These are phyloP conservation scores for Pseudozyma thailandica DNA, from an alignment of 1,284 basidiomycete genomes.

Conservation along the genomic window DNA sequence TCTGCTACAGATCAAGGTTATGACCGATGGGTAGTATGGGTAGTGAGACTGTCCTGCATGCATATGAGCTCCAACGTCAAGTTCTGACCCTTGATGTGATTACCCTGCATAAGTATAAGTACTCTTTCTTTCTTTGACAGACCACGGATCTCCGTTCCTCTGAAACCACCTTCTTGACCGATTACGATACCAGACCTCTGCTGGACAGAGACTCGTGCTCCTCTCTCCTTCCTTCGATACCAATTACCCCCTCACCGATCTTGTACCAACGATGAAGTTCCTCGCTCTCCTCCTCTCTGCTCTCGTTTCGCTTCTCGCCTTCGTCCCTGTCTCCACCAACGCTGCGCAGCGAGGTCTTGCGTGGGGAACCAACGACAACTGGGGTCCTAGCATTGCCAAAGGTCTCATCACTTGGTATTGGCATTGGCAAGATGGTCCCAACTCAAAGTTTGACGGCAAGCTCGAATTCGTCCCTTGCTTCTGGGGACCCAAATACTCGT, in stretches of 20 bases:
- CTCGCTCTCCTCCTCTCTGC: conserved; percentile 24
- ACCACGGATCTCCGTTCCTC: conserved; percentile 13
- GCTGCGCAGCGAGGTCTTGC: conserved; percentile 53
- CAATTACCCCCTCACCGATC: too few relatives aligned
- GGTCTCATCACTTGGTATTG: conserved; percentile 62
- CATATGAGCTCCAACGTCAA: too few relatives aligned
- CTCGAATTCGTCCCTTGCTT: conserved; percentile 63
- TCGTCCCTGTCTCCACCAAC: conserved; percentile 15
- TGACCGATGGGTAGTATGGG: too few relatives aligned
- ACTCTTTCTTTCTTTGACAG: conserved; percentile 25
- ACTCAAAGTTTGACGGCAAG: conserved; percentile 29
- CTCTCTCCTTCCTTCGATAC: neutral
- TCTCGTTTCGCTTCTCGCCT: conserved; percentile 13
- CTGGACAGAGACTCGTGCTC: conserved; percentile 29
- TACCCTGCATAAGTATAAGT: conserved; percentile 25
- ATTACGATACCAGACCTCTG: conserved; percentile 7
- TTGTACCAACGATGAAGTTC: conserved; percentile 41
- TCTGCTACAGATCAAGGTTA: too few relatives aligned
- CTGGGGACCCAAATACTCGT: conserved; percentile 60
- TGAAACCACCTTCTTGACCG: conserved; percentile 4
- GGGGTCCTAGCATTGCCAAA: conserved; percentile 49
- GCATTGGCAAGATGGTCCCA: conserved; percentile 63
- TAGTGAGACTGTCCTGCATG: too few relatives aligned
- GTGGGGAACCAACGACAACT: conserved; percentile 60
- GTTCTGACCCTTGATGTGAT: too few relatives aligned